Evolutionary conservation across 192 early-diverging fungal genomes (phyloP), one percentile per base, ranked within the genome.

Genomic region (Phycomyces blakesleeanus): DNA sequence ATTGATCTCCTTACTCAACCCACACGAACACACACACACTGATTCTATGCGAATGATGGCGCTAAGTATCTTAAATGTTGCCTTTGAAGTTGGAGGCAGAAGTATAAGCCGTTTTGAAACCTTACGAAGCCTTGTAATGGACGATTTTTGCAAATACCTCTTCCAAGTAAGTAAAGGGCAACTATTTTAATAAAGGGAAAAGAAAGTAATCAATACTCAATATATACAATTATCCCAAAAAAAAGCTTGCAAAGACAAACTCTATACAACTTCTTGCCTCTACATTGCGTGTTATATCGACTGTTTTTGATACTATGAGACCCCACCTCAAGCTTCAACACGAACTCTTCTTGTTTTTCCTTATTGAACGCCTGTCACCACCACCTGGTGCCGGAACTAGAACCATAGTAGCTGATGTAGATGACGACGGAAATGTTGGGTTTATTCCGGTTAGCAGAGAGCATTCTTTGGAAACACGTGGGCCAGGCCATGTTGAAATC

Each of bases 41-140:
- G 97, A 98, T 72, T 88, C 93, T 0, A 90, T 97, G 84, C 82
- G 97, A 14, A 74, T 94, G 38, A 83, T 98, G 76, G 92, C 95
- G 14, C 79, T 98, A 20, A 84, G 87, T n/a, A 87, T 97, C 25
- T 76, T 97, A 60, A 86, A 90, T 68, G 83, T 87, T 0, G 94
- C 89, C 0, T 79, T 98, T 61, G 94, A 97, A 71, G 85, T 89
- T 5, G 93, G 89, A 3, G 94, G 95, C 49, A 64, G 65, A 25
- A 90, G 87, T 8, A 87, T 98, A 50, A 81, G 85, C 5, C 77
- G 67, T 14, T 82, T 83, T 57, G 77, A 79, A n/a, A 51, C 70
- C 1, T 72, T 92, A 50, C 80, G 85, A 41, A 80, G 86, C 12
- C 67, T 96, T 41, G 87, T 94, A 0, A 76, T 87, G 5, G 91